Percentiles rank a stretch among this genome's conserved stretches.
phyloP scores from a whole-genome alignment of 2,329 filamentous ascomycete species.

The Biscogniauxia sp. region DNA sequence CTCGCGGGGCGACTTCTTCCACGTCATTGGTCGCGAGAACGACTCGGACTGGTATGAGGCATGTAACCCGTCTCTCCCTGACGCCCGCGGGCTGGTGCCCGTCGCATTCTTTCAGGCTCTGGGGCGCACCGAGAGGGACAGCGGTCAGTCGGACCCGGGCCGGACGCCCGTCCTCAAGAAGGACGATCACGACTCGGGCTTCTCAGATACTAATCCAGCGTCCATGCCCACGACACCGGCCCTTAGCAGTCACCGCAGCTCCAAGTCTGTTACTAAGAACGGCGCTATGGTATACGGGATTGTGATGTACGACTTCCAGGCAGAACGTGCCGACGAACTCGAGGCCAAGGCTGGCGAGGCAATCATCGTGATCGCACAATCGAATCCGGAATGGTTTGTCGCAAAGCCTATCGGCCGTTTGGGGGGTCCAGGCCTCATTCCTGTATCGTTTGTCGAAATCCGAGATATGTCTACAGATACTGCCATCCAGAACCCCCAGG shows the following conservation, averaged over 20 bases:
- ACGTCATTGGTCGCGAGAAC: conserved; percentile 94
- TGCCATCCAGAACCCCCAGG: conserved; percentile 75
- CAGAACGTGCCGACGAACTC: conserved; percentile 91
- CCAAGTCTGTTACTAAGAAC: conserved; percentile 50
- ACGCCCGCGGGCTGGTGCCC: conserved; percentile 86
- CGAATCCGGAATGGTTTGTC: conserved; percentile 98
- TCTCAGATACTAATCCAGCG: conserved; percentile 56
- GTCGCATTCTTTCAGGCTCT: conserved; percentile 92
- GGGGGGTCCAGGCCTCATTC: conserved; percentile 93
- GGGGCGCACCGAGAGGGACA: conserved; percentile 89
- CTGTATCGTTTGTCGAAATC: conserved; percentile 95
- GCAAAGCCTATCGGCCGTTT: conserved; percentile 97
- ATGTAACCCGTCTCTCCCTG: conserved; percentile 87
- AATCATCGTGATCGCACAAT: conserved; percentile 97
- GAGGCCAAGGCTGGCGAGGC: conserved; percentile 94
- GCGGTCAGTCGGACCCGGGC: conserved; percentile 64
- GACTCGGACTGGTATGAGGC: conserved; percentile 97
- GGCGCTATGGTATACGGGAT: conserved; percentile 95
- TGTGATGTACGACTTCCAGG: conserved; percentile 95
- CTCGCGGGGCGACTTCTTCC: conserved; percentile 93
- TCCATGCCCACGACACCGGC: conserved; percentile 34
- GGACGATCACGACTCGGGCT: conserved; percentile 87
- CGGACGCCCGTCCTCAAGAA: conserved; percentile 51
- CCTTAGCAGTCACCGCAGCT: conserved; percentile 43
- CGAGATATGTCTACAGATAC: conserved; percentile 88